phyloP scores from a whole-genome alignment of 2,329 filamentous ascomycete genomes.

The Stemphylium vesicarium region DNA sequence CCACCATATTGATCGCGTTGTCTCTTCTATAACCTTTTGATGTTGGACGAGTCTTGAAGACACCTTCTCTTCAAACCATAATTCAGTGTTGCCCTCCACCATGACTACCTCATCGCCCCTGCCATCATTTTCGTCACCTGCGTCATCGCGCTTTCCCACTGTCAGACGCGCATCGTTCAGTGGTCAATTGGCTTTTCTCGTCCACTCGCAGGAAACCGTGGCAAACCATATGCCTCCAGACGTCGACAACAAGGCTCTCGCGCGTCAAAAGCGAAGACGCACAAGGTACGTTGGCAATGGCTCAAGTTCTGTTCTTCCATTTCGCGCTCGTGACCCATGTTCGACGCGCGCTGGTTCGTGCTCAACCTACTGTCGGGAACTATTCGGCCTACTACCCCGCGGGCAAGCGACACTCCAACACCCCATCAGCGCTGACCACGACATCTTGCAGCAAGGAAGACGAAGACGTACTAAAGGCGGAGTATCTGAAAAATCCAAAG shows the following conservation, averaged over 20 bases:
- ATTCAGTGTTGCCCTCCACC: constrained; percentile 3
- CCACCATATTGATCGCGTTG: constrained; percentile 32
- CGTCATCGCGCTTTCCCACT: constrained; percentile 25
- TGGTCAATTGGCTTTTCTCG: constrained; percentile 61
- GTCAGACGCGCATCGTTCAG: constrained; percentile 36
- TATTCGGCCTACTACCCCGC: constrained; percentile 26
- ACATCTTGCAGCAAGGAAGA: constrained; percentile 65
- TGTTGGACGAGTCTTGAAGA: constrained; percentile 16
- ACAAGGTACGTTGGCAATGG: constrained; percentile 60
- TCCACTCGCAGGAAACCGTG: constrained; percentile 64
- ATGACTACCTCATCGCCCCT: constrained; percentile 36
- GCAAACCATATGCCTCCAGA: constrained; percentile 63
- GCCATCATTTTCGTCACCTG: constrained; percentile 34
- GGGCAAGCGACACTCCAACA: constrained; percentile 27
- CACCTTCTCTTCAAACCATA: background rate
- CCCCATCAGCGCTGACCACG: constrained; percentile 36
- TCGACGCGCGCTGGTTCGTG: constrained; percentile 44
- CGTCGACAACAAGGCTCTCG: constrained; percentile 65
- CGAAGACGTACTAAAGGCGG: constrained; percentile 84
- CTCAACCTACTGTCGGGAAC: constrained; percentile 23
- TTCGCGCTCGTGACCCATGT: constrained; percentile 24
- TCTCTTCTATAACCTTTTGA: constrained; percentile 17
- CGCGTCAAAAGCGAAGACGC: constrained; percentile 65
- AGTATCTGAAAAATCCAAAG: constrained; percentile 84
- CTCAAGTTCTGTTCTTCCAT: constrained; percentile 17